Conservation (phyloP, 2,329 filamentous ascomycete genomes). For the Thelonectria olida region DNA sequence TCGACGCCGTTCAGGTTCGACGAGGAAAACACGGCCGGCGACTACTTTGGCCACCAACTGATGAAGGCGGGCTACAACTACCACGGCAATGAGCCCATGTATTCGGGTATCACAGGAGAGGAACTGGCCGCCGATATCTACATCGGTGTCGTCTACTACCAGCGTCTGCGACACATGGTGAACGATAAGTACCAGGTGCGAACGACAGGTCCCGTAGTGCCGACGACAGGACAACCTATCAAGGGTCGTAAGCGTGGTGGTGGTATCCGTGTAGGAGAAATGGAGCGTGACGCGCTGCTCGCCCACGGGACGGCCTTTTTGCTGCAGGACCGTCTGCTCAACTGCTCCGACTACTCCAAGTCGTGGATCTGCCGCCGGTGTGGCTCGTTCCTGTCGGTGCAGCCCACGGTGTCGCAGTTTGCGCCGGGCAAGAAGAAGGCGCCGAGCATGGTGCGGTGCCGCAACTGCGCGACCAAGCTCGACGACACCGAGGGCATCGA, state of each 20-base stretch:
- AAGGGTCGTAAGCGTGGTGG: constrained; percentile 96
- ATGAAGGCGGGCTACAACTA: constrained; percentile 97
- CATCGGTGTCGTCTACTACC: constrained; percentile 97
- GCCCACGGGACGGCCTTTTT: constrained; percentile 96
- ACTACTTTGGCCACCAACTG: constrained; percentile 96
- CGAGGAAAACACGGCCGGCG: constrained; percentile 88
- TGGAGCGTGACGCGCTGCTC: constrained; percentile 95
- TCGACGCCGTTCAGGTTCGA: constrained; percentile 95
- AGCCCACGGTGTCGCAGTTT: constrained; percentile 77
- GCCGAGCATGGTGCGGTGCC: constrained; percentile 78
- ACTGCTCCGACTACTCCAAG: constrained; percentile 93
- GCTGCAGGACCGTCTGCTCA: constrained; percentile 93
- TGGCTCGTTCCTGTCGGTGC: constrained; percentile 89
- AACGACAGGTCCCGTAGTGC: constrained; percentile 91
- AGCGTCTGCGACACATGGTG: constrained; percentile 98
- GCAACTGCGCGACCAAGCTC: constrained; percentile 75
- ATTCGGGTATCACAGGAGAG: constrained; percentile 94
- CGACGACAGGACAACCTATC: constrained; percentile 93
- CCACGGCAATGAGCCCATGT: constrained; percentile 98
- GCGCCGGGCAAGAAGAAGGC: constrained; percentile 69
- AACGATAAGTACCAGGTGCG: constrained; percentile 99
- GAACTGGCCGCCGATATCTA: constrained; percentile 96
- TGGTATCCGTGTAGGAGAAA: constrained; percentile 98
- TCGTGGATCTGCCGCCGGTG: constrained; percentile 91
- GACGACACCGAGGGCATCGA: constrained; percentile 67